Percentiles rank a stretch among this genome's conserved stretches.
Conservation (phyloP, 225 moss, liverwort and hornwort species). For the Polytrichum formosum region DNA sequence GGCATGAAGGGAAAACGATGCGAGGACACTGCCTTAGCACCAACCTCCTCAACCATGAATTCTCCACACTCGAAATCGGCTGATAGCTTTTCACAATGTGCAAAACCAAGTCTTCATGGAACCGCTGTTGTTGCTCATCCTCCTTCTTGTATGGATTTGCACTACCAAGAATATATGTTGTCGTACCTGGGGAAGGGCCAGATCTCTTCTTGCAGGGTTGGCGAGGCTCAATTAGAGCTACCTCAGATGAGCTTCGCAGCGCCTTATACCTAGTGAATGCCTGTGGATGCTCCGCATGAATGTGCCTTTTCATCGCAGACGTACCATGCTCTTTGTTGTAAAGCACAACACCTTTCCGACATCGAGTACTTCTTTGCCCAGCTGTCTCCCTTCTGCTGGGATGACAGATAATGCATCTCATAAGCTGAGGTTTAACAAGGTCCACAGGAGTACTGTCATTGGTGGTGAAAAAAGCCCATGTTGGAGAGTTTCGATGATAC, state of each 20-base stretch:
- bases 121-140: slow-evolving; percentile 50
- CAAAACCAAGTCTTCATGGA: slow-evolving; percentile 49
- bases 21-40: slow-evolving; percentile 46
- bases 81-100: slow-evolving; percentile 34
- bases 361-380: slow-evolving; percentile 41
- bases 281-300: slow-evolving; percentile 52
- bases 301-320: slow-evolving; percentile 54
- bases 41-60: slow-evolving; percentile 40
- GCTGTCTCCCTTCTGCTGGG: slow-evolving; percentile 53
- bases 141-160: slow-evolving; percentile 35
- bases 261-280: slow-evolving; percentile 49
- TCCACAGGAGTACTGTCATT: slow-evolving; percentile 55
- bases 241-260: slow-evolving; percentile 37
- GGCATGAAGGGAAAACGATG: slow-evolving; percentile 42
- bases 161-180: slow-evolving; percentile 27
- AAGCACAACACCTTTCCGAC: slow-evolving; percentile 53
- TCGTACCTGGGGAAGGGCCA: slow-evolving; percentile 30
- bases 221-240: slow-evolving; percentile 42
- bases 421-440: slow-evolving; percentile 57
- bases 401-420: slow-evolving; percentile 60
- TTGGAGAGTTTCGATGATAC: slow-evolving; percentile 50
- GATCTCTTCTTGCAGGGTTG: slow-evolving; percentile 49
- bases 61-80: slow-evolving; percentile 40
- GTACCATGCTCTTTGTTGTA: slow-evolving; percentile 60
- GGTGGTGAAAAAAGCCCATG: slow-evolving; percentile 54